phyloP scores from a whole-genome alignment of 192 early-diverging fungal species.

The Gamsiella multidivaricata region DNA sequence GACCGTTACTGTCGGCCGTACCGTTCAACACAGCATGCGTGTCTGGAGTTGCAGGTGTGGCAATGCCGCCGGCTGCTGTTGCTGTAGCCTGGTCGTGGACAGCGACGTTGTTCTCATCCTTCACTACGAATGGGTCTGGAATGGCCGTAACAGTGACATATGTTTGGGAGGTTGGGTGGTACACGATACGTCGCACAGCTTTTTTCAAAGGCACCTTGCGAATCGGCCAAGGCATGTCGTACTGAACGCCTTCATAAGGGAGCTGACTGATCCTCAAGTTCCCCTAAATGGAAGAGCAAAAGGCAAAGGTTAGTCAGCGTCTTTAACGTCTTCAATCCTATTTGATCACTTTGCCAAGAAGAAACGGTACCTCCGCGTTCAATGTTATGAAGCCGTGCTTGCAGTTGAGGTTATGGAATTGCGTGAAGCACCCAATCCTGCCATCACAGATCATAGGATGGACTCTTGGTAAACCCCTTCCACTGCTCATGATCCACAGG shows the following conservation, averaged over 20 bases:
- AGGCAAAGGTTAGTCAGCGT: neutral
- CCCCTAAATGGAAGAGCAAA: conserved; percentile 56
- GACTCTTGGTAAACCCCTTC: conserved; percentile 69
- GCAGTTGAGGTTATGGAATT: conserved; percentile 83
- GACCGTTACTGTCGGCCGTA: conserved; percentile 42
- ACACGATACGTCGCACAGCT: conserved; percentile 81
- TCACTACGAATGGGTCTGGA: conserved; percentile 71
- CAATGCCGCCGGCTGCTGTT: neutral
- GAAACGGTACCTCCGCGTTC: conserved; percentile 66
- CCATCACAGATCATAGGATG: conserved; percentile 82
- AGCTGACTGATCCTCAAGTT: conserved; percentile 72
- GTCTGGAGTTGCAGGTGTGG: conserved; percentile 19
- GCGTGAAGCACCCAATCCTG: conserved; percentile 72
- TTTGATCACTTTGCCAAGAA: too few relatives aligned
- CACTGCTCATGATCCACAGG: conserved; percentile 76
- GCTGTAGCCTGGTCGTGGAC: conserved; percentile 40
- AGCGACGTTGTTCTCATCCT: conserved; percentile 73
- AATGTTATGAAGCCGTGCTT: conserved; percentile 80
- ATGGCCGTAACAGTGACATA: conserved; percentile 82
- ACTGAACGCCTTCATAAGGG: conserved; percentile 70
- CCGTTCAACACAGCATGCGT: neutral
- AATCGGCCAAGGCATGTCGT: conserved; percentile 81
- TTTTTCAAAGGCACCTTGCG: conserved; percentile 74
- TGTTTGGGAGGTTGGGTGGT: conserved; percentile 85
- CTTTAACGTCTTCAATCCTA: too few relatives aligned